These are phyloP conservation scores for Cercospora sp. DNA, from an alignment of 2,329 filamentous ascomycete species.

Conservation along the genomic window DNA sequence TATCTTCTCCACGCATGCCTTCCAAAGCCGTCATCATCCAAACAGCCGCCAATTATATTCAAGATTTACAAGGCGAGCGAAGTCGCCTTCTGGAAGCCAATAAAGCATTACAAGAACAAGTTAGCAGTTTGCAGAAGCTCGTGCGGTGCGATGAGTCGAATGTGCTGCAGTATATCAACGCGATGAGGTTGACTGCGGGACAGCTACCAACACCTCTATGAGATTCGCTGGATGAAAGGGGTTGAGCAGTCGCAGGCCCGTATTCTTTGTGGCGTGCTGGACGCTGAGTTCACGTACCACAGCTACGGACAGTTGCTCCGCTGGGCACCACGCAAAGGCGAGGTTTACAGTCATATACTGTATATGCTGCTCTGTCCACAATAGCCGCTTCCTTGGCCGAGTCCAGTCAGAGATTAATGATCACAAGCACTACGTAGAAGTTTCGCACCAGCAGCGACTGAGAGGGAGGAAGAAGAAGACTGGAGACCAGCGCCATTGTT, in stretches of 20 bases:
- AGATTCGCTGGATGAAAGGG: background rate
- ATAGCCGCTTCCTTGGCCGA: background rate
- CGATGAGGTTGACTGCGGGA: slow-evolving; percentile 9
- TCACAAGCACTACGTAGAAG: too few relatives aligned
- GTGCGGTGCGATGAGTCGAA: slow-evolving; percentile 47
- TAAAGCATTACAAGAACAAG: slow-evolving; percentile 41
- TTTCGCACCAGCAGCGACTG: background rate
- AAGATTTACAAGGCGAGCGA: slow-evolving; percentile 49
- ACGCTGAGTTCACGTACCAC: background rate
- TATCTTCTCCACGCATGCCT: slow-evolving; percentile 27
- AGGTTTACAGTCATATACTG: background rate
- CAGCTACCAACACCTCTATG: background rate
- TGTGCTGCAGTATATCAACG: slow-evolving; percentile 18
- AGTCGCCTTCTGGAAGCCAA: slow-evolving; percentile 44
- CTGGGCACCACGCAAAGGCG: background rate
- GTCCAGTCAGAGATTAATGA: too few relatives aligned
- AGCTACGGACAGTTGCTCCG: background rate
- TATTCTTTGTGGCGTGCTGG: background rate
- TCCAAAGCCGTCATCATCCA: slow-evolving; percentile 51
- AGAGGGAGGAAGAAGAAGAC: background rate
- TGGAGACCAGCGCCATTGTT: background rate
- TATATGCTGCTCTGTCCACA: background rate
- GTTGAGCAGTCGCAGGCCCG: background rate
- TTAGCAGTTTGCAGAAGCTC: slow-evolving; percentile 48
- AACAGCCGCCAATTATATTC: slow-evolving; percentile 50